Evolutionary conservation across 2,329 filamentous ascomycete genomes (phyloP).

Genomic region (Aspergillus sp.): DNA sequence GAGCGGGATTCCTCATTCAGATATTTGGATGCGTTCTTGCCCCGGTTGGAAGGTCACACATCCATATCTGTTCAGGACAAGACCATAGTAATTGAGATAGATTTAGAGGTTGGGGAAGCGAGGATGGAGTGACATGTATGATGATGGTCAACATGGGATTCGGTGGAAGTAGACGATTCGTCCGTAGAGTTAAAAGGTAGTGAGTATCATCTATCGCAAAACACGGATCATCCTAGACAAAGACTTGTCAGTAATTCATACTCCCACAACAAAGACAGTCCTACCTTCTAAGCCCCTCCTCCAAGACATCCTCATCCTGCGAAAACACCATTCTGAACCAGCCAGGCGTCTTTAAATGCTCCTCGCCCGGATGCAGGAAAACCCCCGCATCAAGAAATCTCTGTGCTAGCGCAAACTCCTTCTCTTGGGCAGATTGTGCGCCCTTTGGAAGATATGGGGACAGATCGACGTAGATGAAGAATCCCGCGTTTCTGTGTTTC

Average conservation of each 20-base stretch:
- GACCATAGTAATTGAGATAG: too few relatives aligned
- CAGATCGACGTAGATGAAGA: slow-evolving; percentile 47
- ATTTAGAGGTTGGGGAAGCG: too few relatives aligned
- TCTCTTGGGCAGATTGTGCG: slow-evolving; percentile 23
- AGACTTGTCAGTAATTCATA: neutral
- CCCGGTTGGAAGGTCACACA: too few relatives aligned
- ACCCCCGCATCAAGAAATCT: slow-evolving; percentile 48
- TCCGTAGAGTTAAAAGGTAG: too few relatives aligned
- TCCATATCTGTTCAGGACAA: too few relatives aligned
- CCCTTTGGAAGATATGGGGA: slow-evolving; percentile 39
- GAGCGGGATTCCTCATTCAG: too few relatives aligned
- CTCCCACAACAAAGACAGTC: neutral
- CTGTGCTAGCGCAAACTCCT: slow-evolving; percentile 48
- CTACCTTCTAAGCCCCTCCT: slow-evolving; percentile 36
- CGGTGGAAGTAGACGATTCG: too few relatives aligned
- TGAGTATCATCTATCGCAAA: too few relatives aligned
- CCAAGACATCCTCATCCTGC: slow-evolving; percentile 32
- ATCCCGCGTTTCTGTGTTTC: slow-evolving; percentile 40
- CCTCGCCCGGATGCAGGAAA: slow-evolving; percentile 51
- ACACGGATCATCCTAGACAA: neutral
- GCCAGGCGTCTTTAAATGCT: slow-evolving; percentile 46
- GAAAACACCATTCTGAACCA: slow-evolving; percentile 57
- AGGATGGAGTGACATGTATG: too few relatives aligned
- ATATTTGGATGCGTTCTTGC: too few relatives aligned
- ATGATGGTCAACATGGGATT: too few relatives aligned